Evolutionary conservation across 1,139 yeast species (phyloP).

Genomic region (Magnusiomyces sp.): DNA sequence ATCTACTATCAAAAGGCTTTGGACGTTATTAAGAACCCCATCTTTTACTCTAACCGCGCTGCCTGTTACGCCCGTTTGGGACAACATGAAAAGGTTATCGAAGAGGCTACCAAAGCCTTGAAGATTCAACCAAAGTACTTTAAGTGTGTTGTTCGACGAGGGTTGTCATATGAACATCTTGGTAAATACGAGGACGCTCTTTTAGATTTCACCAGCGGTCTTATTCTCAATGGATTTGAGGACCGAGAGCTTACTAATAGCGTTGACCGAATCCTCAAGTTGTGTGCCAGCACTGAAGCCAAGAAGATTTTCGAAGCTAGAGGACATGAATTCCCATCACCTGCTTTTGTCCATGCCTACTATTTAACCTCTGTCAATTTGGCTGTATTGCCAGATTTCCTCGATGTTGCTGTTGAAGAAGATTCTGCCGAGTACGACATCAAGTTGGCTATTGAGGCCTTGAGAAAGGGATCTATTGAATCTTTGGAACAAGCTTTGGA

Average conservation of each 20-base stretch:
- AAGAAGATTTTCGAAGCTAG: conserved; percentile 48
- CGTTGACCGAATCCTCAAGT: conserved; percentile 76
- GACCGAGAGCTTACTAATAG: conserved; percentile 71
- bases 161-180: conserved; percentile 72
- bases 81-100: conserved; percentile 73
- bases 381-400: conserved; percentile 30
- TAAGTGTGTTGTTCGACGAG: conserved; percentile 69
- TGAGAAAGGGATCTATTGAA: conserved; percentile 56
- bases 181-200: conserved; percentile 77
- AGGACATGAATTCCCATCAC: conserved; percentile 64
- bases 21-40: conserved; percentile 64
- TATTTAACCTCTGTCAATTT: conserved; percentile 58
- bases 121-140: conserved; percentile 80
- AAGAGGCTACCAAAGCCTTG: conserved; percentile 81
- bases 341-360: conserved; percentile 78
- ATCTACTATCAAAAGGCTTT: conserved; percentile 73
- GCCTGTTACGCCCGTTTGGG: conserved; percentile 86
- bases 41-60: conserved; percentile 87
- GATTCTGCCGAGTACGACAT: conserved; percentile 56
- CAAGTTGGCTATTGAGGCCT: conserved; percentile 56
- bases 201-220: conserved; percentile 76
- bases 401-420: conserved; percentile 43
- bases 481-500: conserved; percentile 71
- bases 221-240: conserved; percentile 43
- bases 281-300: conserved; percentile 39